Evolutionary conservation across 2,329 filamentous ascomycete genomes (phyloP), one percentile per base, ranked within the genome.

Genomic region (Cladophialophora psammophila): DNA sequence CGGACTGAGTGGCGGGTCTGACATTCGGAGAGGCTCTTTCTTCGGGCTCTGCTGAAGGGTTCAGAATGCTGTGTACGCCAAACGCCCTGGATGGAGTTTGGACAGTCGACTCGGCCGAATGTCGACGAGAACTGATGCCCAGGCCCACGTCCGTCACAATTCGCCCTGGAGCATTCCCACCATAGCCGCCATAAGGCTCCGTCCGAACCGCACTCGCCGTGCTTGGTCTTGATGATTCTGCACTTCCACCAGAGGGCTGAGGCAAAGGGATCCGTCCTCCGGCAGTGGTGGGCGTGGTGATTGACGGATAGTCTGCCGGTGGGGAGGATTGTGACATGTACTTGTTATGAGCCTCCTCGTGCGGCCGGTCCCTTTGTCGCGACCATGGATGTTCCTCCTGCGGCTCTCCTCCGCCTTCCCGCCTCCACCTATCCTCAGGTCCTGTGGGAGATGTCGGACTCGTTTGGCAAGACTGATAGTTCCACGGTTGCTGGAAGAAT

Each of bases 1-100:
- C 58, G 15, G 63, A 60, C n/a, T 57, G 64, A 52, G 40, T 48
- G 26, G 20, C 48, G 13, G 52, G 38, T 52, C 66, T 67, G 45
- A 50, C 34, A 52, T 53, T 20, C 12, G 53, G 31, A 53, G 42
- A 40, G 10, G 66, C 36, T 35, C 63, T 64, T 20, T 62, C 57
- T 42, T 65, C 61, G 26, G 52, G 56, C 48, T 67, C 67, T 67
- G 79, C 78, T 26, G 78, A 70, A 18, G 82, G 81, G 66, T 84
- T 84, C 52, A 83, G 69, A 42, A 84, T 83, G 57, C 78, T 81
- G 68, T 79, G 81, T 36, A 83, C 78, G 48, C 78, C 81, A 36
- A 81, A 75, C 10, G 77, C 72, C 71, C 81, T 58, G 9, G 65
- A 63, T 12, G 70, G 61, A 10, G 68, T 67, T 34, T 65, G 67